Base-by-base conservation (phyloP, 345 rosid species). In the Pseudoturritis turrita region DNA sequence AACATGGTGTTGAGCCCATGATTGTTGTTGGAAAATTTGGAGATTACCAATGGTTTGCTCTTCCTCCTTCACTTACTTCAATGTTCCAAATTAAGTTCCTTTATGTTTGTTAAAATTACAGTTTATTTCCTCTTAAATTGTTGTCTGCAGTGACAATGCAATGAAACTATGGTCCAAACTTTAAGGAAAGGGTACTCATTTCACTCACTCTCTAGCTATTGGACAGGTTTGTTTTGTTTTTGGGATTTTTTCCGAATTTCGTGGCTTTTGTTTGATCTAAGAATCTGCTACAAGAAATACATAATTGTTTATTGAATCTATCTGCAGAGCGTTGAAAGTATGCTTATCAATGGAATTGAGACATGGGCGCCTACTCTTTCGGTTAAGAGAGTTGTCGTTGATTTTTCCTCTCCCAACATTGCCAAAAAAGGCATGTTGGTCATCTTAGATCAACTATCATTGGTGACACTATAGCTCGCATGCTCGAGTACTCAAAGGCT, bases 341-440 rank as follows among this genome's bases (percentile, higher is more conserved):
- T 92, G 98, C 89, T 92, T 13, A 66, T 68, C 52, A 78, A 79
- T 52, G 98, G 96, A n/a, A 86, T 89, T 70, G 90, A 85, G 10
- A 81, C 85, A 56, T 89, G 90, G 91, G 86, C 96, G 2, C 96
- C 96, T 14, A 82, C 46, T 57, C 82, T 86, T 26, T 33, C 76
- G 2, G 69, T 85, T 21, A 82, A 83, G 81, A 83, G 79, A 70
- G 98, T 87, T 33, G 87, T 92, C 47, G 96, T 92, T 47, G 98
- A 92, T 80, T 92, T 92, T 79, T 92, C 94, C 14, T 92, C 96
- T 3, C 98, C 96, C 4, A 92, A 92, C 67, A 89, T 92, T 52
- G 96, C 96, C 5, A 92, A 92, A 80, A 90, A 80, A 92, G 89
- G 96, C 98, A 92, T 70, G 98, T 87, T 65, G 98, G 96, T 62